Evolutionary conservation across 257 asterid species (phyloP), one percentile per base, ranked within the genome.

Genomic region (Asclepias syriaca): DNA sequence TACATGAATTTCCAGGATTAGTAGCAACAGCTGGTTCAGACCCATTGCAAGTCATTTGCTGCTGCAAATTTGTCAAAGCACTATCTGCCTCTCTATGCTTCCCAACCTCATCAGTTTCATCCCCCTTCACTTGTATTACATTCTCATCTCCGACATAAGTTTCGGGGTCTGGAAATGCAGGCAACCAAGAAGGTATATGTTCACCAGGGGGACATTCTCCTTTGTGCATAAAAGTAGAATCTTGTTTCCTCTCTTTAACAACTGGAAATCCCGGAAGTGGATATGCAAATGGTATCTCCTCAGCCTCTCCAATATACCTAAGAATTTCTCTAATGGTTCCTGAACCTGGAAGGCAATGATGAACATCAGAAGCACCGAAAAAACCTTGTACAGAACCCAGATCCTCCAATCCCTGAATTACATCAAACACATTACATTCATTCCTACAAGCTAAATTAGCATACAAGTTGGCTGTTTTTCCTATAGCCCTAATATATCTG

Each of bases 211-310:
- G 87, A 21, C 18, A 73, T 70, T 81, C 91, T 34, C 81, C 89
- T 5, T 73, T 79, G 74, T 81, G 88, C 48, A 72, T 77, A 77
- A 82, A 86, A 82, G 87, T 81, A 34, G 77, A 81, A 72, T 75
- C 77, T 46, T 72, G 72, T 71, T 49, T 76, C 78, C 85, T 71
- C 63, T 81, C 83, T 78, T 79, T 87, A 22, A 84, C 75, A 75
- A 87, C 90, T 5, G 95, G 95, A 85, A 90, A 90, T 49, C 64
- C 74, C 8, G 97, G 93, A 72, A 85, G 27, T 34, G 74, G 65
- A 83, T 85, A 86, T 0, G 88, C 89, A 79, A 90, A 93, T 5
- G 96, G 93, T 70, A 78, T 84, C 73, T 90, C 93, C 77, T 88
- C 95, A 15, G 84, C 81, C 75, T 71, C 75, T 65, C 83, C 82